Base-by-base conservation (phyloP, 2,329 filamentous ascomycete genomes). In the Aphanocladium album region DNA sequence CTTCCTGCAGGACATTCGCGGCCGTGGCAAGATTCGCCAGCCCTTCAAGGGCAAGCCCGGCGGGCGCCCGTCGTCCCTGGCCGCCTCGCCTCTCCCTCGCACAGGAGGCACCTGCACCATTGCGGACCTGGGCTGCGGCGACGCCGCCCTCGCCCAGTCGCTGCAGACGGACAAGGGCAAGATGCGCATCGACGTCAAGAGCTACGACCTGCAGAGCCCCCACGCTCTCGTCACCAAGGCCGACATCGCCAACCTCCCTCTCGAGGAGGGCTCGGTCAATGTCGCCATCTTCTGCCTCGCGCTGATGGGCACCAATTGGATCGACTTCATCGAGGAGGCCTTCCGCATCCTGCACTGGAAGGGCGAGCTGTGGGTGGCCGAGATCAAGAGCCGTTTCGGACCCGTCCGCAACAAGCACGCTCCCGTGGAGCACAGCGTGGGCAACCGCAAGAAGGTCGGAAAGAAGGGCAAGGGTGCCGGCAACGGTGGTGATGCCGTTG, bases 241-340 rank as follows among this genome's bases (percentile, higher is more conserved):
- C 16, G 95, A 99, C 75, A 95, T 98, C 57, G 89, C 92, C 33
- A 83, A 89, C 62, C 79, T 99, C 1, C 93, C 93, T 0, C 78
- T 96, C 0, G 79, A 79, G 5, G 87, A 93, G 66, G 88, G 86
- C 49, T 86, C 83, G 63, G 87, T 92, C 63, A 92, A 99, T 73
- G 82, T 99, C 5, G 90, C 90, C 53, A 88, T 99, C 67, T 98
- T 98, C 80, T 99, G 95, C 74, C 83, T 99, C 35, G 95, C 93
- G 54, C 84, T 99, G 62, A 99, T 99, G 95, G 95, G 95, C 70
- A 99, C 95, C 60, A 99, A 99, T 77, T 99, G 95, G 93, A 84
- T 96, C 57, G 88, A 91, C 68, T 98, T 99, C 73, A 84, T 99
- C 69, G 95, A 98, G 76, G 95, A 99, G 77, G 93, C 93, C 16